Evolutionary conservation across 139 green algal genomes (phyloP).

Genomic region (Dunaliella primolecta): DNA sequence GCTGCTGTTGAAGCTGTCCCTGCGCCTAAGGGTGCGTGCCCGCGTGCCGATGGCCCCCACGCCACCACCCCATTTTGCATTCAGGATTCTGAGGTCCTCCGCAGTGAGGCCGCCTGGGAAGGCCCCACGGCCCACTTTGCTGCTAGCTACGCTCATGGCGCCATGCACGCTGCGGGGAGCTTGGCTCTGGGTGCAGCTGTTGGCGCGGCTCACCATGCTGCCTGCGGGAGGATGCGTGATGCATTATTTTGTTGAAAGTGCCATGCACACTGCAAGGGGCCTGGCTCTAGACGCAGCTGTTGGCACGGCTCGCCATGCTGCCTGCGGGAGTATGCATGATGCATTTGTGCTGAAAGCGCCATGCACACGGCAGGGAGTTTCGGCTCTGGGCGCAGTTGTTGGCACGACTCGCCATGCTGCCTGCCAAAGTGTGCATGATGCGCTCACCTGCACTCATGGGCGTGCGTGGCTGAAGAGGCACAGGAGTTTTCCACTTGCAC

Average conservation of each 20-base stretch:
- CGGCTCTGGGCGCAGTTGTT: not conserved
- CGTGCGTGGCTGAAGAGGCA: too few relatives aligned
- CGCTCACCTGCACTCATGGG: too few relatives aligned
- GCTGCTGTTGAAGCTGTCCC: not conserved
- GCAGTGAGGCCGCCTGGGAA: not conserved
- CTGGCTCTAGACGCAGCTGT: not conserved
- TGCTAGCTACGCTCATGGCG: not conserved
- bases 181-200: not conserved
- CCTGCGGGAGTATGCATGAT: not conserved
- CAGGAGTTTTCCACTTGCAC: too few relatives aligned
- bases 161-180: not conserved
- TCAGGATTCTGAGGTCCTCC: not conserved
- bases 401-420: not conserved
- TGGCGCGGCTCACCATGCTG: not conserved
- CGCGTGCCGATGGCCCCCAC: not conserved
- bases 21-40: not conserved
- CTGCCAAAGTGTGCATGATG: not conserved
- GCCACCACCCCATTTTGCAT: not conserved
- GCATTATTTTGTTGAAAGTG: too few relatives aligned
- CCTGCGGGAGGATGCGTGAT: not conserved
- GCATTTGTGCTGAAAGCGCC: too few relatives aligned
- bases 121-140: not conserved
- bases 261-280: not conserved
- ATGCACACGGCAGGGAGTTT: not conserved
- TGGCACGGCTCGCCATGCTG: not conserved